Conservation (phyloP, 1,139 yeast genomes). For the Pichia sp. region DNA sequence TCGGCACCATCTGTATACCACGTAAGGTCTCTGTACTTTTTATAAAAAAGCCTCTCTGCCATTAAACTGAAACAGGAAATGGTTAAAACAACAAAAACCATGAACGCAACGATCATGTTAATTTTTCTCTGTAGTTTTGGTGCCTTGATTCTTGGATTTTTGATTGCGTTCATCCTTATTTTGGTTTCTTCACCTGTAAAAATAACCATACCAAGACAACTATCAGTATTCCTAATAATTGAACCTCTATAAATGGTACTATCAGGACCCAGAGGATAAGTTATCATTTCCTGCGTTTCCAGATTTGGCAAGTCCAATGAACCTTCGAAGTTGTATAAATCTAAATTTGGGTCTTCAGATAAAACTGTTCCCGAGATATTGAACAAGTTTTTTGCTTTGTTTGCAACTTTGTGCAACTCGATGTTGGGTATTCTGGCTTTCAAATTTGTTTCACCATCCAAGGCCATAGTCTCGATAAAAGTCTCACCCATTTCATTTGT, state of each 20-base stretch:
- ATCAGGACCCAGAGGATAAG: conserved; percentile 68
- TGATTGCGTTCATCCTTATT: conserved; percentile 89
- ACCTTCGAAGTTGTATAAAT: conserved; percentile 90
- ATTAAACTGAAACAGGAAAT: conserved; percentile 78
- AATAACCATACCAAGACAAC: conserved; percentile 71
- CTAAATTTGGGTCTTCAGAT: conserved; percentile 87
- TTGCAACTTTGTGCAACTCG: conserved; percentile 49
- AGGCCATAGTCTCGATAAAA: conserved; percentile 91
- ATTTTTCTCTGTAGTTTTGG: conserved; percentile 84
- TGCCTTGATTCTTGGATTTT: conserved; percentile 85
- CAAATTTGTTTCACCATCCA: conserved; percentile 94
- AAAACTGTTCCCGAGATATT: conserved; percentile 50
- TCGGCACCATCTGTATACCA: conserved; percentile 78
- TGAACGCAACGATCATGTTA: conserved; percentile 76
- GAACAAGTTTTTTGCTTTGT: conserved; percentile 49
- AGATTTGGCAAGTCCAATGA: conserved; percentile 38
- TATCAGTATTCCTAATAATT: conserved; percentile 73
- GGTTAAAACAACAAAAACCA: conserved; percentile 76
- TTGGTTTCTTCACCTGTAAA: conserved; percentile 96
- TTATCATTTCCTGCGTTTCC: conserved; percentile 27
- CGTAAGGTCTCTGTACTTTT: conserved; percentile 41
- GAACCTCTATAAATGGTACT: conserved; percentile 88
- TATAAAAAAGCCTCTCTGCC: conserved; percentile 61
- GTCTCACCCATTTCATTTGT: conserved; percentile 67
- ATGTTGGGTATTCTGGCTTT: conserved; percentile 69